Conservation (phyloP, 768 basidiomycete genomes). For the Tylopilus vinaceipallidus region DNA sequence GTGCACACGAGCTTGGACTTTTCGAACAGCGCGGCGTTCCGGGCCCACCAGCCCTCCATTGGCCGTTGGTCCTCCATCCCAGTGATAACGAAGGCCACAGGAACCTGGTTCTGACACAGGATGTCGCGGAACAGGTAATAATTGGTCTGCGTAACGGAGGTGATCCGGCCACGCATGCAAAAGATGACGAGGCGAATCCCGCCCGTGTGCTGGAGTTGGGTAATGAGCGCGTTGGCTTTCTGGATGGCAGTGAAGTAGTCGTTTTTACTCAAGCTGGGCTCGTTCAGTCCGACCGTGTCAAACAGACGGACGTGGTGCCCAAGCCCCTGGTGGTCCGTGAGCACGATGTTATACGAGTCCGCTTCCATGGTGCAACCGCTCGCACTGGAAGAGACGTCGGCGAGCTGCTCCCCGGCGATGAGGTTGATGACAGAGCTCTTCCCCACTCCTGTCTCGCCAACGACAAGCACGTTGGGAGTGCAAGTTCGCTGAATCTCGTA, state of each 20-base stretch:
- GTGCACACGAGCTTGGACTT: conserved; percentile 13
- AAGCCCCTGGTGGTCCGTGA: conserved; percentile 7
- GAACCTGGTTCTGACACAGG: conserved; percentile 30
- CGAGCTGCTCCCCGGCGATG: conserved; percentile 27
- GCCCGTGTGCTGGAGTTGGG: conserved; percentile 23
- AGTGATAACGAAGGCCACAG: conserved; percentile 31
- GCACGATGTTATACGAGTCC: conserved; percentile 21
- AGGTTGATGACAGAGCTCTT: conserved; percentile 45
- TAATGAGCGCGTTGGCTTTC: conserved; percentile 33
- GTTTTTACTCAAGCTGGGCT: conserved; percentile 15
- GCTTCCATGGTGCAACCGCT: conserved; percentile 35
- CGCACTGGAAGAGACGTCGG: conserved; percentile 28
- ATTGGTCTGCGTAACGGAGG: conserved; percentile 20
- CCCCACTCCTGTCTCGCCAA: conserved; percentile 31
- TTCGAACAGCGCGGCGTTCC: conserved; percentile 31
- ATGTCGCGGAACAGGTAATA: conserved; percentile 28
- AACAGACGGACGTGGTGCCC: conserved; percentile 24
- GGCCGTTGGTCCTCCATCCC: conserved; percentile 28
- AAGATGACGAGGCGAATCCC: conserved; percentile 31
- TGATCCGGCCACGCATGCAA: conserved; percentile 35
- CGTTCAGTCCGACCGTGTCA: conserved; percentile 34
- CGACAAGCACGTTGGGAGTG: conserved; percentile 36
- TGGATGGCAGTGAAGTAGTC: conserved; percentile 26
- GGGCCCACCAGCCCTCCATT: conserved; percentile 34
- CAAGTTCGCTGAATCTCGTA: conserved; percentile 5